These are phyloP conservation scores for Tetratostichococcus sp. DNA, from an alignment of 139 green algal genomes.

Conservation along the genomic window DNA sequence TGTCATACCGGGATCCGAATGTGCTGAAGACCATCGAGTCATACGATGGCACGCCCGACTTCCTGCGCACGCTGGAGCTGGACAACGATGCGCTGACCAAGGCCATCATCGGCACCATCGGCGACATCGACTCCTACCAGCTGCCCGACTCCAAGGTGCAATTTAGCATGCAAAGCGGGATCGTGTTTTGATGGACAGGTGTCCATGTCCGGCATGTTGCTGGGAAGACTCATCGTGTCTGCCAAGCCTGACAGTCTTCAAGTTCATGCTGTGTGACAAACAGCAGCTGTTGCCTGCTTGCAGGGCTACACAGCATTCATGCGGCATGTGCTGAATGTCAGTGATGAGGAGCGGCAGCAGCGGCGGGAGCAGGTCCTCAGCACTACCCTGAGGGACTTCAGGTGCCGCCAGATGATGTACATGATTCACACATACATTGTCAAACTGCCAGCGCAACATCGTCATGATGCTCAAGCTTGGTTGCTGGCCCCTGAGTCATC, in stretches of 20 bases:
- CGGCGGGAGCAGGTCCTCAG: slow-evolving; percentile 67
- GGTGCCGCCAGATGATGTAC: slow-evolving; percentile 2
- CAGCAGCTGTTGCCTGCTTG: no score
- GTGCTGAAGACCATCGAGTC: slow-evolving; percentile 85
- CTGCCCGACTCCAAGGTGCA: slow-evolving; percentile 85
- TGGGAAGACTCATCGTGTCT: no score
- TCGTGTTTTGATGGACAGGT: no score
- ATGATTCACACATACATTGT: no score
- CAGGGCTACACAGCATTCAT: slow-evolving; percentile 57
- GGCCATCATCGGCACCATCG: slow-evolving; percentile 94
- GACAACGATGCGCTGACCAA: slow-evolving; percentile 83
- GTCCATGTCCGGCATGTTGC: no score
- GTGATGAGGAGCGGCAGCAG: slow-evolving; percentile 90
- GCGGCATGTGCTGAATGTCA: slow-evolving; percentile 88
- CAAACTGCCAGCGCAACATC: no score
- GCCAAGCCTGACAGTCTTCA: no score
- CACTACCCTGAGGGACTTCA: slow-evolving; percentile 78
- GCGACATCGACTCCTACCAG: slow-evolving; percentile 93
- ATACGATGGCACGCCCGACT: slow-evolving; percentile 84
- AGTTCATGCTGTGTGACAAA: no score
- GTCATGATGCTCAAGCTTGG: no score
- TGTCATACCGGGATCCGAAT: slow-evolving; percentile 96
- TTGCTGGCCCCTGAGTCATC: no score
- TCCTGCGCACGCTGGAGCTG: slow-evolving; percentile 76
- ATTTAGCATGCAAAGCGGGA: no score